Conservation (phyloP, 2,329 filamentous ascomycete species). For the Sporothrix curviconia region DNA sequence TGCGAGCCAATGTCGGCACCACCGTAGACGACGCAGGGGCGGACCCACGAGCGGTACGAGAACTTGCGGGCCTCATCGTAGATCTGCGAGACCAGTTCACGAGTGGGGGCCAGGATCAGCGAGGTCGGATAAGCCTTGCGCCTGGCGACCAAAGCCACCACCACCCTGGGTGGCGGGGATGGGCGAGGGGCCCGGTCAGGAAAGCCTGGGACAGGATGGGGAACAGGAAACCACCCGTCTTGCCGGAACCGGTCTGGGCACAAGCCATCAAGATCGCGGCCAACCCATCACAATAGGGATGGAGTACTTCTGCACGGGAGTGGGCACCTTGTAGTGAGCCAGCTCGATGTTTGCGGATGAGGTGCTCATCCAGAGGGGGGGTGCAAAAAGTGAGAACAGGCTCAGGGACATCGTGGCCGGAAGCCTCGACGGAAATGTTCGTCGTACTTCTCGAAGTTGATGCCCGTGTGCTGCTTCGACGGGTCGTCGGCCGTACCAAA, state of each 20-base stretch:
- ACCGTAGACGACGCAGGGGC: conserved; percentile 96
- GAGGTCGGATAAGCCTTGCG: conserved; percentile 98
- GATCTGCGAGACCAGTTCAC: conserved; percentile 98
- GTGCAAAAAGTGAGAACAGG: conserved; percentile 86
- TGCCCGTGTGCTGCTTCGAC: conserved; percentile 91
- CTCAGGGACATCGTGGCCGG: conserved; percentile 87
- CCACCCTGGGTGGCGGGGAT: conserved; percentile 49
- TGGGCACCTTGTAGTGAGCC: conserved; percentile 90
- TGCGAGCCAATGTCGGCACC: conserved; percentile 98
- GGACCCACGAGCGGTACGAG: conserved; percentile 96
- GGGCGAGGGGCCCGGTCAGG: conserved; percentile 73
- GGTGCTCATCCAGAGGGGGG: conserved; percentile 89
- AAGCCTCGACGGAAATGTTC: conserved; percentile 98
- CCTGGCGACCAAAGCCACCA: conserved; percentile 77
- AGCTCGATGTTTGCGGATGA: conserved; percentile 90
- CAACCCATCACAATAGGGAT: conserved; percentile 98
- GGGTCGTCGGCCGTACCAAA: conserved; percentile 89
- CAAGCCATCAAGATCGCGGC: conserved; percentile 98
- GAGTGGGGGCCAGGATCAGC: conserved; percentile 89
- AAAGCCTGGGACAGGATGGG: conserved; percentile 98
- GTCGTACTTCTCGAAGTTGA: conserved; percentile 99
- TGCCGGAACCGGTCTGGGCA: conserved; percentile 98
- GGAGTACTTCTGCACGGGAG: conserved; percentile 98
- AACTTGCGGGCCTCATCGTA: conserved; percentile 98
- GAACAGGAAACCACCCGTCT: conserved; percentile 99